phyloP scores from a whole-genome alignment of 495 filamentous ascomycete species.

The Hypoxylon trugodes region DNA sequence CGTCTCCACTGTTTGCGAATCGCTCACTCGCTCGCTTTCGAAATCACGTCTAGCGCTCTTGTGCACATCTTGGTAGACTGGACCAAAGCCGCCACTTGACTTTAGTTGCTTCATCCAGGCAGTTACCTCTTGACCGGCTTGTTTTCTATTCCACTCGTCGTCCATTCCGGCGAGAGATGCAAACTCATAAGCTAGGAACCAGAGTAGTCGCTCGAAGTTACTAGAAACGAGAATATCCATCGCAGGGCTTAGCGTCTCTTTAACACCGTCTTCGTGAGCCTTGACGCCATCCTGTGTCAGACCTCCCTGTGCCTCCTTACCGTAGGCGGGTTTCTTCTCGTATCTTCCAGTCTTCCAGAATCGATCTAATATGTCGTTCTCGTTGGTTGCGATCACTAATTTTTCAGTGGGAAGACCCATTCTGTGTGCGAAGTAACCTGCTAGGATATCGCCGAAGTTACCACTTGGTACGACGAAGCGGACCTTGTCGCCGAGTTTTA shows the following conservation, averaged over 20 bases:
- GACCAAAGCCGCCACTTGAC: constrained; percentile 76
- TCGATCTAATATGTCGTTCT: constrained; percentile 87
- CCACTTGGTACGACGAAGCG: constrained; percentile 88
- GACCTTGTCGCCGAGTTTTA: constrained; percentile 66
- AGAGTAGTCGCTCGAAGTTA: constrained; percentile 97
- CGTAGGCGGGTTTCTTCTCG: constrained; percentile 74
- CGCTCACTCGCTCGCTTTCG: constrained; percentile 82
- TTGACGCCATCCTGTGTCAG: constrained; percentile 68
- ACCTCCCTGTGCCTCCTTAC: constrained; percentile 63
- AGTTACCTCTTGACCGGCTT: constrained; percentile 71
- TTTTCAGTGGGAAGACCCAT: constrained; percentile 91
- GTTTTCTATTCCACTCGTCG: constrained; percentile 64
- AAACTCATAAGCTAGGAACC: constrained; percentile 82
- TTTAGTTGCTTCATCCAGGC: constrained; percentile 81
- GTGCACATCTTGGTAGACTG: constrained; percentile 73
- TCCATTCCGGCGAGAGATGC: constrained; percentile 61
- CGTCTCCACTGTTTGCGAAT: constrained; percentile 76
- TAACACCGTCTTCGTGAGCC: constrained; percentile 74
- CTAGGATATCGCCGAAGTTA: constrained; percentile 96
- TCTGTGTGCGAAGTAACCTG: constrained; percentile 86
- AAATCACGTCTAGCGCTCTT: constrained; percentile 71
- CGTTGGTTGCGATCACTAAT: constrained; percentile 88
- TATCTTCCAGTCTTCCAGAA: constrained; percentile 86
- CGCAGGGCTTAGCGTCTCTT: constrained; percentile 87
- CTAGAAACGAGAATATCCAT: constrained; percentile 97